Conservation (phyloP, 768 basidiomycete genomes). For the Royoungia palumana region DNA sequence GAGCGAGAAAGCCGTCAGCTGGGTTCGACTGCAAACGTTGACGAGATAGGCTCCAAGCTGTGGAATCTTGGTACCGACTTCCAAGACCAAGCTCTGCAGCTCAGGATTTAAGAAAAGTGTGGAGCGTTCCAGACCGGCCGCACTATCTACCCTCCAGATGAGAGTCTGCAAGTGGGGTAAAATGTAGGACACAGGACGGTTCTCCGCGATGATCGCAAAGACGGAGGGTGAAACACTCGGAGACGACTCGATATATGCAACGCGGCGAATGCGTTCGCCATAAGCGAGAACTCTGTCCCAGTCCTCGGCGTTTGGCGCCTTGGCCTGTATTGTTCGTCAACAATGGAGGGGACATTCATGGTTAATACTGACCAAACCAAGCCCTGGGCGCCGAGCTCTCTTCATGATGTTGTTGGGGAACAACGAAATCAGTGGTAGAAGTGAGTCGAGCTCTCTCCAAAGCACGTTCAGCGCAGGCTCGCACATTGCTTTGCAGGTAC, state of each 20-base stretch:
- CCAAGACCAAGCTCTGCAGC: slow-evolving; percentile 57
- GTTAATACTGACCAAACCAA: slow-evolving; percentile 62
- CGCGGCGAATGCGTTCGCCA: slow-evolving; percentile 61
- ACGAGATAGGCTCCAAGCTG: slow-evolving; percentile 61
- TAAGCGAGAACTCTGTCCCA: slow-evolving; percentile 68
- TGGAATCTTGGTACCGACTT: slow-evolving; percentile 54
- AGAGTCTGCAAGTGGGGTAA: slow-evolving; percentile 68
- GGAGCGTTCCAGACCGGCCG: slow-evolving; percentile 62
- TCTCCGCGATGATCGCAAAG: slow-evolving; percentile 64
- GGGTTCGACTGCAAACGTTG: slow-evolving; percentile 60
- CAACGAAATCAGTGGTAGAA: slow-evolving; percentile 66
- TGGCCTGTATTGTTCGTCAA: slow-evolving; percentile 40
- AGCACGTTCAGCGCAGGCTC: slow-evolving; percentile 69
- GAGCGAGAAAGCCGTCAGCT: slow-evolving; percentile 66
- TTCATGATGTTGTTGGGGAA: slow-evolving; percentile 68
- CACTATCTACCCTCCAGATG: slow-evolving; percentile 68
- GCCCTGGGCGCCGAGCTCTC: slow-evolving; percentile 66
- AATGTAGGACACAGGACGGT: slow-evolving; percentile 58
- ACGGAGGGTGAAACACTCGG: slow-evolving; percentile 62
- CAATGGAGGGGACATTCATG: neutral
- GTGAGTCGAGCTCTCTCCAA: slow-evolving; percentile 77
- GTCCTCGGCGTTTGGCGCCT: slow-evolving; percentile 61
- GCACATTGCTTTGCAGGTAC: slow-evolving; percentile 71
- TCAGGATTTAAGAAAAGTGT: slow-evolving; percentile 64
- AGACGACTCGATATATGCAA: slow-evolving; percentile 66